Evolutionary conservation across 352 stramenopile genomes (phyloP), one percentile per base, ranked within the genome.

Genomic region (Globisporangium yorkense): DNA sequence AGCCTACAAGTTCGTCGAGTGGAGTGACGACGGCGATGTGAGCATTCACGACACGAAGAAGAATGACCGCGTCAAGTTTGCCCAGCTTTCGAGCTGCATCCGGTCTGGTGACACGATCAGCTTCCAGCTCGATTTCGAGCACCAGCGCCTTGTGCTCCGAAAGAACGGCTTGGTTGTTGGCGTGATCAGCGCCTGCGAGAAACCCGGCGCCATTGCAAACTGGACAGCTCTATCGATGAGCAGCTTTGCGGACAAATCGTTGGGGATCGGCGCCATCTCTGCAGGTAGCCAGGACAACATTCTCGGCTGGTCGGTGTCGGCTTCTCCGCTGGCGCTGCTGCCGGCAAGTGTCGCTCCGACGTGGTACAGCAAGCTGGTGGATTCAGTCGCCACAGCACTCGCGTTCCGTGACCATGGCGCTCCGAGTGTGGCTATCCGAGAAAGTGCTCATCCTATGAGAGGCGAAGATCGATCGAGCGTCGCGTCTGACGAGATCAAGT

Each of bases 281-380:
- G 31, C n/a, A 1, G 47, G 43, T 20, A 13, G 45, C 12, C 48
- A 27, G 7, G 62, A 64, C 8, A 12, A 35, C 9, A 15, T 68
- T 44, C 33, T 41, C 18, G 37, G 31, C 0, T 57, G 57, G 47
- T 24, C 24, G 2, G 51, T 71, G n/a, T 43, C 47, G 8, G 67
- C 59, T 54, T 87, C 77, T 31, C 65, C 75, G 21, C 29, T 88
- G 6, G 67, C 62, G 0, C 46, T 74, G 0, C 54, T 87, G 21
- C 70, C 70, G 43, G 39, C 39, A 7, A 27, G 49, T 27, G 60
- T 78, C 15, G 44, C 65, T 21, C 75, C 77, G 24, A 78, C 63
- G 18, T 90, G 80, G 80, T 88, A 87, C 51, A 73, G 56, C 56
- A 87, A 84, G 41, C 37, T 87, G 29, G 58, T 81, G 15, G 80